A percentile compares a stretch with the other conserved stretches of the same genome.
Evolutionary conservation across 495 filamentous ascomycete species (phyloP).

Genomic region (Penicillium simplicissimum): DNA sequence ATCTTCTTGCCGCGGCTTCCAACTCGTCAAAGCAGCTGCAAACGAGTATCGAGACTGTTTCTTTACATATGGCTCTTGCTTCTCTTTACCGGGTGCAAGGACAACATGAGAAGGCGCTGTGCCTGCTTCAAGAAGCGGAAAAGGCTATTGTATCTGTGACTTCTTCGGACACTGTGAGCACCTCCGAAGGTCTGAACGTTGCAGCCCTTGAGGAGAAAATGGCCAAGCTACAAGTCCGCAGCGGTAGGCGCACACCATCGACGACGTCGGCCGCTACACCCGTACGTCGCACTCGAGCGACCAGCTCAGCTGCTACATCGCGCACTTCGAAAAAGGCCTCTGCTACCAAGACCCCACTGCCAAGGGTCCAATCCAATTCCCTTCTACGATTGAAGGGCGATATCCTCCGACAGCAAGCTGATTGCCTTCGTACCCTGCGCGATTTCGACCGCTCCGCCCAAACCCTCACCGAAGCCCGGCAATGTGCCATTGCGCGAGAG

Average conservation of each 20-base stretch:
- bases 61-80: conserved; percentile 47
- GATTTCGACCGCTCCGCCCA: conserved; percentile 43
- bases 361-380: conserved; percentile 53
- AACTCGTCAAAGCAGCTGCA: conserved; percentile 39
- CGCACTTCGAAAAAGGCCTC: conserved; percentile 35
- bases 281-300: conserved; percentile 36
- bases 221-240: conserved; percentile 40
- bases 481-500: conserved; percentile 37
- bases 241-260: conserved; percentile 28
- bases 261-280: conserved; percentile 22
- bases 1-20: conserved; percentile 56
- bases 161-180: conserved; percentile 23
- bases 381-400: conserved; percentile 59
- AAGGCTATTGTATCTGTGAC: conserved; percentile 36
- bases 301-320: conserved; percentile 29
- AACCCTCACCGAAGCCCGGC: conserved; percentile 35
- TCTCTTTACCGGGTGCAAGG: conserved; percentile 41
- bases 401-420: conserved; percentile 65
- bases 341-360: conserved; percentile 23
- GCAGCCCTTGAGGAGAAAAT: conserved; percentile 41
- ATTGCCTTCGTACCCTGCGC: conserved; percentile 39
- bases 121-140: conserved; percentile 44
- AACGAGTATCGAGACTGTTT: conserved; percentile 49
- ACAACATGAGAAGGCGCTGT: conserved; percentile 52
- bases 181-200: conserved; percentile 19